Evolutionary conservation across 2,329 filamentous ascomycete genomes (phyloP), one percentile per base, ranked within the genome.

Genomic region (Emmonsiellopsis sp.): DNA sequence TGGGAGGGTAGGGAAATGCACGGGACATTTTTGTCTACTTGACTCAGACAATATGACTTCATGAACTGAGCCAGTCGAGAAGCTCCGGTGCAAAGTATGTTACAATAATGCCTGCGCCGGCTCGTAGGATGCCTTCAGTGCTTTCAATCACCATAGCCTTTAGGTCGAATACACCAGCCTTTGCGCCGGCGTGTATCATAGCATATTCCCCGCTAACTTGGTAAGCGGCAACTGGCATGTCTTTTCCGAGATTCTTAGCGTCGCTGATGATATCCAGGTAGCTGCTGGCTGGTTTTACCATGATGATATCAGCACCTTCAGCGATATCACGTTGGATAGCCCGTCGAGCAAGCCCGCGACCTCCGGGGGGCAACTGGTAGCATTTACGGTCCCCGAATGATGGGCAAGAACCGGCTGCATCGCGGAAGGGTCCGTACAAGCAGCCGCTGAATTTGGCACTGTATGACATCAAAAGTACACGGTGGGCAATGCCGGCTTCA

Each of bases 251-350:
- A 52, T 96, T 90, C 76, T 95, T 97, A 51, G 93, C 93, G 66
- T 98, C 93, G 61, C 88, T 89, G 69, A 98, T 97, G 63, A 98
- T 95, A 71, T 98, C 93, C 45, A 98, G 80, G 69, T 95, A 98
- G 70, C 92, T 89, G 63, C 87, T 87, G 8, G 93, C 93, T 2
- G 93, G 93, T 78, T 98, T 98, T 57, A 98, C 93, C 92, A 98
- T 96, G 72, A 98, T 95, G 61, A 96, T 89, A 65, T 98, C 93
- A 17, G 93, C 93, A 31, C 93, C 93, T 73, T 98, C 93, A 58
- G 79, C 80, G 61, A 98, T 92, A 67, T 98, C 93, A 61, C 93
- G 82, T 42, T 83, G 75, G 59, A 98, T 96, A 48, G 93, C 93
- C 61, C 93, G 83, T 59, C 93, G 84, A 13, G 93, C 93, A 44